Percentiles rank a stretch among this genome's conserved stretches.
phyloP scores from a whole-genome alignment of 495 filamentous ascomycete species.

The Monascus purpureus region DNA sequence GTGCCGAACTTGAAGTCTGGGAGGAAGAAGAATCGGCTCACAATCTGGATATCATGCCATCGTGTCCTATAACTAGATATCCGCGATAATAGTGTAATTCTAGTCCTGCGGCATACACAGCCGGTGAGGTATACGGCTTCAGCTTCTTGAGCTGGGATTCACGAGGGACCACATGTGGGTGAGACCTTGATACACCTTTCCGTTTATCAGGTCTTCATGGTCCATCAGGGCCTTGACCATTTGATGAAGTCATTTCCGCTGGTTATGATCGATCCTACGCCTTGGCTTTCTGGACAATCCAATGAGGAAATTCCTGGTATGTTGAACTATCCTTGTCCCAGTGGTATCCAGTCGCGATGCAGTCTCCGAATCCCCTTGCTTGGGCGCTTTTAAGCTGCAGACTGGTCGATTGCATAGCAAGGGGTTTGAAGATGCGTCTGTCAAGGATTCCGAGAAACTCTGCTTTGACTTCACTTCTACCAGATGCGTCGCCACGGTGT shows the following conservation, averaged over 20 bases:
- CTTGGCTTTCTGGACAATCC: slow-evolving; percentile 15
- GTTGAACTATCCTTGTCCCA: slow-evolving; percentile 2
- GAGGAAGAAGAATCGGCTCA: slow-evolving; percentile 7
- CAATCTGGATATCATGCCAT: slow-evolving; percentile 7
- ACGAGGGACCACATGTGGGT: slow-evolving; percentile 3
- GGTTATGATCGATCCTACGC: slow-evolving; percentile 31
- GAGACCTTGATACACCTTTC: slow-evolving; percentile 7
- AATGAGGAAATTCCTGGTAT: slow-evolving; percentile 4
- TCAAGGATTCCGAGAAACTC: too few relatives aligned
- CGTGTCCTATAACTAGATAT: slow-evolving; percentile 8
- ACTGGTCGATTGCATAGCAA: too few relatives aligned
- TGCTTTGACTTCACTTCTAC: too few relatives aligned
- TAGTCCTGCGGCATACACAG: slow-evolving; percentile 7
- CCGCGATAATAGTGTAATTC: slow-evolving; percentile 9
- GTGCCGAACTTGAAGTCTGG: slow-evolving; percentile 8
- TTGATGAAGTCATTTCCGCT: slow-evolving; percentile 31
- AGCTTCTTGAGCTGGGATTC: slow-evolving; percentile 2
- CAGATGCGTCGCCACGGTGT: too few relatives aligned
- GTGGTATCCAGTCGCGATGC: slow-evolving; percentile 17
- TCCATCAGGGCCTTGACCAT: slow-evolving; percentile 19
- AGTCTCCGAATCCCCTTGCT: slow-evolving; percentile 13
- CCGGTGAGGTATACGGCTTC: slow-evolving; percentile 6
- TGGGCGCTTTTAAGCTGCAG: slow-evolving; percentile 16
- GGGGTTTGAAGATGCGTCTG: too few relatives aligned
- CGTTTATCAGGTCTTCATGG: slow-evolving; percentile 6